Evolutionary conservation across 768 basidiomycete species (phyloP).

Genomic region (Scleroderma bovista): DNA sequence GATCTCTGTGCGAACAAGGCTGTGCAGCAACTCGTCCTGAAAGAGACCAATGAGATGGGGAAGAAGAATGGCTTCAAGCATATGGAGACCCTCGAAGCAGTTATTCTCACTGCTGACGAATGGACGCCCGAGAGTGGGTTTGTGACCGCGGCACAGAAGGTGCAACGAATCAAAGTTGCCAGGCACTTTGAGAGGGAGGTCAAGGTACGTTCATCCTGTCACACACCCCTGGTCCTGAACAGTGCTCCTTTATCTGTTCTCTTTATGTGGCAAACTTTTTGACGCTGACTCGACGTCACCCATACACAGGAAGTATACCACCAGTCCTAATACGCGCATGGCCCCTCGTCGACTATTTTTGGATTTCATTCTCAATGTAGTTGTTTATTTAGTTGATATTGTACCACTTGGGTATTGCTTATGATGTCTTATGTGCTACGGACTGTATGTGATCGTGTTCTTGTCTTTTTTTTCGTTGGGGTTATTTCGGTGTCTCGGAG

Average conservation of each 20-base stretch:
- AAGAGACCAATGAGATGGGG: conserved; percentile 71
- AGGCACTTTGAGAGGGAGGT: conserved; percentile 61
- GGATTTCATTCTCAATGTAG: background rate
- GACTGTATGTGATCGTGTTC: too few relatives aligned
- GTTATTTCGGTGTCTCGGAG: background rate
- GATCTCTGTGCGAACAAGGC: conserved; percentile 51
- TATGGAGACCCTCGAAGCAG: conserved; percentile 70
- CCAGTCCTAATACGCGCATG: conserved; percentile 16
- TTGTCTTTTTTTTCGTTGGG: too few relatives aligned
- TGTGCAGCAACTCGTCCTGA: conserved; percentile 60
- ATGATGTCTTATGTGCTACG: background rate
- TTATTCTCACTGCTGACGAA: conserved; percentile 77
- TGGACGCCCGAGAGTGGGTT: conserved; percentile 91
- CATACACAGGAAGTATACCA: conserved; percentile 26
- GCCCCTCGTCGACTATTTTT: background rate
- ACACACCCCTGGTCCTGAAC: background rate
- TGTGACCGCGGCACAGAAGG: conserved; percentile 88
- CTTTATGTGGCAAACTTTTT: background rate
- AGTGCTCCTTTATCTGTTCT: background rate
- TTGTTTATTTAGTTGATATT: background rate
- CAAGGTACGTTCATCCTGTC: conserved; percentile 45
- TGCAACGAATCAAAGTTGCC: conserved; percentile 70
- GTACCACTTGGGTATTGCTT: too few relatives aligned
- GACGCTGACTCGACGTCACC: background rate
- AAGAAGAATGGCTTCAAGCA: conserved; percentile 84